Evolutionary conservation across 805 yeast species (phyloP).

Genomic region (Komagataella pseudopastoris): DNA sequence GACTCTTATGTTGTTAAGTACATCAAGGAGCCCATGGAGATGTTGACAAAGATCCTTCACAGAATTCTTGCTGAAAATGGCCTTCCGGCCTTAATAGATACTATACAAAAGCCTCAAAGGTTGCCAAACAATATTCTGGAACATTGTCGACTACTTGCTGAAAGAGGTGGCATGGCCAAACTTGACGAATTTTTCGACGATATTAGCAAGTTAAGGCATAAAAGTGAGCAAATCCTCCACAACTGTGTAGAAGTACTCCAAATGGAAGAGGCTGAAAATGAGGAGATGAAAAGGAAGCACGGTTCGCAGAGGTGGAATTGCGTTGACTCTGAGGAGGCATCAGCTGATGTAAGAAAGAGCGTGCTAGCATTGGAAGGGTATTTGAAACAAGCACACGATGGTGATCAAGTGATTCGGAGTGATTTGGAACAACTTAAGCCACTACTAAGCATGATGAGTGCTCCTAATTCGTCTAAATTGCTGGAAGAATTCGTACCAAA

Average conservation of each 20-base stretch:
- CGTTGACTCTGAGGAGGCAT: slow-evolving; percentile 28
- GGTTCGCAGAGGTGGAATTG: slow-evolving; percentile 47
- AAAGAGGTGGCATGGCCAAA: slow-evolving; percentile 35
- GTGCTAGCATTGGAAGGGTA: slow-evolving; percentile 32
- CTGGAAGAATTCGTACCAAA: slow-evolving; percentile 13
- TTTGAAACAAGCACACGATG: slow-evolving; percentile 40
- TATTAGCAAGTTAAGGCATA: slow-evolving; percentile 25
- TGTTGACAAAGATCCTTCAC: slow-evolving; percentile 29
- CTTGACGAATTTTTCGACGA: slow-evolving; percentile 30
- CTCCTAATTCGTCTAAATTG: slow-evolving; percentile 15
- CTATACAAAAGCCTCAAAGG: slow-evolving; percentile 40
- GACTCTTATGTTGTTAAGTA: slow-evolving; percentile 34
- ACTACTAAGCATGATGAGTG: slow-evolving; percentile 27
- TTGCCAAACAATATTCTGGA: slow-evolving; percentile 45
- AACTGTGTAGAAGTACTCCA: slow-evolving; percentile 31
- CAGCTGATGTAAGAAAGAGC: slow-evolving; percentile 22
- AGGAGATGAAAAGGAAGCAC: slow-evolving; percentile 28
- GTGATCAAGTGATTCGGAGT: slow-evolving; percentile 40
- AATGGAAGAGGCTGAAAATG: slow-evolving; percentile 44
- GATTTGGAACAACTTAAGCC: slow-evolving; percentile 36
- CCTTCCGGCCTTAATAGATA: slow-evolving; percentile 52
- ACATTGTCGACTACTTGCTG: slow-evolving; percentile 38
- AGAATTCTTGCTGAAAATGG: slow-evolving; percentile 30
- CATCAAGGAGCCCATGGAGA: slow-evolving; percentile 30
- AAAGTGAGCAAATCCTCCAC: slow-evolving; percentile 27